phyloP scores from a whole-genome alignment of 306 rosid genomes.

The Pachyrhizus erosus region DNA sequence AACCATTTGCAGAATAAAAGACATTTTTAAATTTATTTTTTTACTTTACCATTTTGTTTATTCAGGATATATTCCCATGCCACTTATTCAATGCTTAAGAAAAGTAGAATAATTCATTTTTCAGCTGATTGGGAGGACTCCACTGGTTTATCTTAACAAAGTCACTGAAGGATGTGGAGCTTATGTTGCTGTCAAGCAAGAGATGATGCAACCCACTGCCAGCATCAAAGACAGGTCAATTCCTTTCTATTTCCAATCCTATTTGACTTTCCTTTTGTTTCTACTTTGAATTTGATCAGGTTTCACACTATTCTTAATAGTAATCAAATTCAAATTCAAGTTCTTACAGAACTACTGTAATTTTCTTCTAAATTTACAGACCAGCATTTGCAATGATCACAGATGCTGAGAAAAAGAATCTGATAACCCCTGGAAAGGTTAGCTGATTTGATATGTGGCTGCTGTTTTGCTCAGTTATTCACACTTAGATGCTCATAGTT shows the following conservation, averaged over 20 bases:
- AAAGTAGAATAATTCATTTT: conserved; percentile 28
- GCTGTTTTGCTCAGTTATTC: neutral
- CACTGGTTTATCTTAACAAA: conserved; percentile 89
- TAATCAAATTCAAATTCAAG: conserved; percentile 20
- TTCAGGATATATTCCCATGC: neutral
- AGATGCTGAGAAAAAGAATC: conserved; percentile 56
- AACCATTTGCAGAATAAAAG: neutral
- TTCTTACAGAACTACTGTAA: conserved; percentile 1
- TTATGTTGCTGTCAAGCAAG: conserved; percentile 94
- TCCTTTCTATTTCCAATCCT: neutral
- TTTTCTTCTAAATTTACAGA: conserved; percentile 33
- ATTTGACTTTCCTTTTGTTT: neutral
- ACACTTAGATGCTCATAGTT: neutral
- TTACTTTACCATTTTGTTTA: neutral
- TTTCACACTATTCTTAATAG: neutral
- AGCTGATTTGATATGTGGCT: conserved; percentile 15
- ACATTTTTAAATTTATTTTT: neutral
- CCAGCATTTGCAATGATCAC: conserved; percentile 55
- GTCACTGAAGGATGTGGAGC: conserved; percentile 96
- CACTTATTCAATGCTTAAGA: conserved; percentile 3
- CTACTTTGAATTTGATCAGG: neutral
- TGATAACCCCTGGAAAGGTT: conserved; percentile 58
- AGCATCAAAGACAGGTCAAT: conserved; percentile 96
- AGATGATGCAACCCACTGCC: conserved; percentile 96
- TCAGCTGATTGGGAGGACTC: conserved; percentile 94